These are phyloP conservation scores for Leccinum fuscescens DNA, from an alignment of 1,284 basidiomycete species.

Conservation along the genomic window DNA sequence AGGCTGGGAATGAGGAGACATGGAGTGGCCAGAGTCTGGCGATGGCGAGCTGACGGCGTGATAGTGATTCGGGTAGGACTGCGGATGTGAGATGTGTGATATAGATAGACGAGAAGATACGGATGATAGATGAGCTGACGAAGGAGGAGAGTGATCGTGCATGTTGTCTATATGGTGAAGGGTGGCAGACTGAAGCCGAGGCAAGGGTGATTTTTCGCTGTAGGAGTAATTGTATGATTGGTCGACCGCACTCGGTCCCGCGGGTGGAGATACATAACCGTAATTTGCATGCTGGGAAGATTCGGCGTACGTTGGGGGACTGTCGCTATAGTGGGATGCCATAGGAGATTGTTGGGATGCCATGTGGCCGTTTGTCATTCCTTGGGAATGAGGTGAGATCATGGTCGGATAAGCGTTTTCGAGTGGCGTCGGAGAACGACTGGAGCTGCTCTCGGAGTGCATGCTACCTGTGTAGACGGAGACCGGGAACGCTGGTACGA, in stretches of 20 bases:
- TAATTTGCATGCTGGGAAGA: slow-evolving; percentile 43
- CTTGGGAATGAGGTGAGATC: slow-evolving; percentile 31
- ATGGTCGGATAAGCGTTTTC: slow-evolving; percentile 38
- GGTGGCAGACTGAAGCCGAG: slow-evolving; percentile 28
- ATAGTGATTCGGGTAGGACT: slow-evolving; percentile 38
- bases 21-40: slow-evolving; percentile 39
- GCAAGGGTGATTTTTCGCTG: slow-evolving; percentile 30
- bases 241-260: slow-evolving; percentile 24
- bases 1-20: slow-evolving; percentile 45
- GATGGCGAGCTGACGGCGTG: slow-evolving; percentile 36
- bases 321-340: slow-evolving; percentile 32
- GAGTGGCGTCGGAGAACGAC: slow-evolving; percentile 43
- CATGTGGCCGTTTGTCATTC: slow-evolving; percentile 27
- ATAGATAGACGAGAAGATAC: slow-evolving; percentile 36
- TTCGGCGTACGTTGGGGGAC: slow-evolving; percentile 43
- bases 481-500: slow-evolving; percentile 42
- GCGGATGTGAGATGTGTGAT: slow-evolving; percentile 39
- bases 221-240: slow-evolving; percentile 33
- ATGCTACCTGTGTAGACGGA: slow-evolving; percentile 38
- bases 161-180: slow-evolving; percentile 28
- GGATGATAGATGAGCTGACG: slow-evolving; percentile 32
- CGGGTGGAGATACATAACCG: slow-evolving; percentile 39
- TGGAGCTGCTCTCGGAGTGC: slow-evolving; percentile 37
- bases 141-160: slow-evolving; percentile 32
- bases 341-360: slow-evolving; percentile 33